Percentiles rank a stretch among this genome's conserved stretches.
These are phyloP conservation scores for Clavulina sp. DNA, from an alignment of 768 basidiomycete species.

Conservation along the genomic window DNA sequence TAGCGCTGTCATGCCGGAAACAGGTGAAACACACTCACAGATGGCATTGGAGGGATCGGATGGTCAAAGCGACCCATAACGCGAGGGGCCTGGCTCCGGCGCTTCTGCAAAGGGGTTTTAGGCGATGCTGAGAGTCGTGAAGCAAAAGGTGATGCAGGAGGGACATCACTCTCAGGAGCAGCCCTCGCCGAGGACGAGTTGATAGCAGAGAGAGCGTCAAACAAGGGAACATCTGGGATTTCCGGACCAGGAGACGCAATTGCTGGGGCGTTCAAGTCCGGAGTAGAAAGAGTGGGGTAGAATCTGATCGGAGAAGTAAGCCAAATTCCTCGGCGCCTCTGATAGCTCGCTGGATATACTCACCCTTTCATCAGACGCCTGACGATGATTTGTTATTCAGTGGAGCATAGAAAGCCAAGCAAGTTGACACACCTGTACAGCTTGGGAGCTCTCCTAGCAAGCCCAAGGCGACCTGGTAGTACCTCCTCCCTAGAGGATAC, in stretches of 20 bases:
- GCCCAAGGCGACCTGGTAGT: conserved; percentile 70
- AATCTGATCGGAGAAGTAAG: conserved; percentile 19
- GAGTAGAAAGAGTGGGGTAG: conserved; percentile 31
- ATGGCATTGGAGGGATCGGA: conserved; percentile 61
- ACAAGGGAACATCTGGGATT: neutral
- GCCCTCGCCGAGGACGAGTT: neutral
- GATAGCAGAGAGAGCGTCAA: neutral
- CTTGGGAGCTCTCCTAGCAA: conserved; percentile 72
- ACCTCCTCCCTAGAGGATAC: conserved; percentile 61
- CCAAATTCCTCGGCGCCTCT: no score
- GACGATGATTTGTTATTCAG: neutral
- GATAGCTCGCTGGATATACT: conserved; percentile 8
- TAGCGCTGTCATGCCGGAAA: neutral
- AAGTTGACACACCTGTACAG: conserved; percentile 32
- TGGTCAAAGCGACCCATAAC: conserved; percentile 71
- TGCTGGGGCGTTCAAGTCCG: conserved; percentile 1
- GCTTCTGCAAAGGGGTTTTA: no score
- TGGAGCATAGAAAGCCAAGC: neutral
- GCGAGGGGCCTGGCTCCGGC: neutral
- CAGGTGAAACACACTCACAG: conserved; percentile 30
- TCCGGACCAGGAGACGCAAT: neutral
- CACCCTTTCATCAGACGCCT: conserved; percentile 79
- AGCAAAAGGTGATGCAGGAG: no score
- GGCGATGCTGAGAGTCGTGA: no score
- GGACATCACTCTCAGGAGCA: neutral